Base-by-base conservation (phyloP, 495 filamentous ascomycete species). In the Lindgomyces ingoldianus region DNA sequence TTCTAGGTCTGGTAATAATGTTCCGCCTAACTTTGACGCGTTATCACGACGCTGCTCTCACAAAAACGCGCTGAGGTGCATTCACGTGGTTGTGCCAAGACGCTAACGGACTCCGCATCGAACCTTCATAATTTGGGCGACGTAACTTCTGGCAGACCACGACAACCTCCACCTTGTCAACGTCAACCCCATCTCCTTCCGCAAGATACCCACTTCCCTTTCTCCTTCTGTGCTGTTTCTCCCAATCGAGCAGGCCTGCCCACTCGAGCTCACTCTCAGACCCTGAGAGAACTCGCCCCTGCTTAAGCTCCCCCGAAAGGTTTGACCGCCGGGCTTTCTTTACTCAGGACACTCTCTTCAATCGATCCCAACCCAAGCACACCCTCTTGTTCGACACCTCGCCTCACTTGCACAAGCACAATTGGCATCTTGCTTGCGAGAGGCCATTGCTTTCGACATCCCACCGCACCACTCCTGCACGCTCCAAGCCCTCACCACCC, bases 241-340 rank as follows among this genome's bases (percentile, higher is more conserved):
- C 18, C 45, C 53, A 22, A 36, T 25, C 30, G 41, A 56, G 14
- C 27, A 41, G 22, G 12, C 29, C 2, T 30, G 22, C 41, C 12
- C 8, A 29, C 50, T 54, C 50, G 50, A 47, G 26, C 24, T 39
- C 55, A 49, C 33, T 27, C 46, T 46, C 59, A n/a, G 16, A 33
- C 41, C 29, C n/a, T n/a, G 49, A 45, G 49, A 54, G 46, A 25
- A 39, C 51, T 21, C n/a, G 33, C 33, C 33, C 33, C 33, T 39
- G 33, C 33, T 39, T 51, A 42, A 36, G 42, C 29, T 47, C 24
- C 50, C 41, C 57, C 44, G 50, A 26, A 67, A 67, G 64, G 64
- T 67, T 67, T 67, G 64, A 45, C 48, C 42, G 60, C 29, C 49
- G 57, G 60, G 41, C 57, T 67, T 66, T 57, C 47, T 66, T 61